A percentile compares a stretch with the other conserved stretches of the same genome.
These are phyloP conservation scores for Macadamia tetraphylla DNA, from an alignment of 164 flowering plant genomes.

Conservation along the genomic window DNA sequence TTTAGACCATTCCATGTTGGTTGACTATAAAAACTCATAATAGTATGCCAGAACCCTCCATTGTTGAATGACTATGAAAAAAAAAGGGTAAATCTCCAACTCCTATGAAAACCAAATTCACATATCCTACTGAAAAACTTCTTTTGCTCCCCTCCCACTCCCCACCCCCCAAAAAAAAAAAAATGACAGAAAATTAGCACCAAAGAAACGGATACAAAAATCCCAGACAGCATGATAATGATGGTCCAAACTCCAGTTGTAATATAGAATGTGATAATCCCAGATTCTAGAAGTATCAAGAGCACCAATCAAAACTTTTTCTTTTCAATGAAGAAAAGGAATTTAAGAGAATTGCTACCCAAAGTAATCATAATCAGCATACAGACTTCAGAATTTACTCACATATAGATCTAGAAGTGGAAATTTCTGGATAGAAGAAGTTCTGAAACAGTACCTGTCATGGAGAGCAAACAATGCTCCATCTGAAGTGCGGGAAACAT, in stretches of 20 bases:
- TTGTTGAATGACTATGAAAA: neutral
- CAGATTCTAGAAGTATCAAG: too few species aligned
- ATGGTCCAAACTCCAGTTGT: too few species aligned
- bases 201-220: too few species aligned
- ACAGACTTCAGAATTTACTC: neutral
- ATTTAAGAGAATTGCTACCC: neutral
- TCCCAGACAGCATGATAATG: too few species aligned
- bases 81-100: neutral
- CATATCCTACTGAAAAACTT: too few species aligned
- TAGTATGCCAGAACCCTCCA: neutral
- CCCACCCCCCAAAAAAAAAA: too few species aligned
- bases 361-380: neutral
- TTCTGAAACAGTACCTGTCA: conserved; percentile 55
- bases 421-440: neutral
- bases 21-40: neutral
- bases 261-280: neutral
- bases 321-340: neutral
- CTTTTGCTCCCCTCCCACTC: too few species aligned
- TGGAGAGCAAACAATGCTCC: conserved; percentile 89
- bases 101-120: too few species aligned
- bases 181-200: too few species aligned
- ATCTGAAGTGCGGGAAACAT: conserved; percentile 90
- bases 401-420: neutral
- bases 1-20: neutral
- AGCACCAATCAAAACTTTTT: neutral